Evolutionary conservation across 2,329 filamentous ascomycete species (phyloP), one percentile per base, ranked within the genome.

Genomic region (Colletotrichum sp.): DNA sequence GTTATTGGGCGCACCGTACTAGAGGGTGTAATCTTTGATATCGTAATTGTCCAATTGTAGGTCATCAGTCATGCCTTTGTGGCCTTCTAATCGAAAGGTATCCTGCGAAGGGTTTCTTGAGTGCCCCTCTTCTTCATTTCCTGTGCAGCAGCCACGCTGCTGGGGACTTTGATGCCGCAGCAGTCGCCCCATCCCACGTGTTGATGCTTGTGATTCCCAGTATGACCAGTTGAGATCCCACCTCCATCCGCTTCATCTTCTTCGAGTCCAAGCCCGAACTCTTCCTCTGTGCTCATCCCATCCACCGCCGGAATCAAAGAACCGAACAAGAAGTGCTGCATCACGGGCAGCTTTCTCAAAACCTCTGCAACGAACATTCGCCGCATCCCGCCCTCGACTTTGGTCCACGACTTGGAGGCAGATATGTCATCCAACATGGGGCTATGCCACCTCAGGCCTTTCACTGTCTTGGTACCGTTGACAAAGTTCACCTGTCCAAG

Each of bases 381-480:
- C 77, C 95, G 91, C 98, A 99, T 99, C 8, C 97, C 97, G 30
- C 90, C 94, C 84, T 99, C 96, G 66, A 99, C 94, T 88, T 99
- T 99, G 78, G 86, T 87, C 97, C 97, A 99, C 52, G 90, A 95
- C 83, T 95, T 96, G 18, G 96, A 94, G 2, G 95, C 93, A 5
- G 95, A 97, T 78, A 99, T 99, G 83, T 99, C 97, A 83, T 99
- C 97, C 21, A 99, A 91, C 98, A 99, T 99, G 5, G 98, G 97
- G 78, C 94, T 96, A 82, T 99, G 98, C 97, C 97, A 99, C 60
- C 97, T 91, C 77, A 99, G 87, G 2, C 96, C 96, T 82, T 98
- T 95, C 74, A 98, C 96, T 2, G 95, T 98, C 88, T 99, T 99
- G 75, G 98, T 98, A 79, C 93, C 95, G 86, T 99, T 98, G 74